Conservation (phyloP, 495 filamentous ascomycete genomes). For the Aspergillus ellipticus region DNA sequence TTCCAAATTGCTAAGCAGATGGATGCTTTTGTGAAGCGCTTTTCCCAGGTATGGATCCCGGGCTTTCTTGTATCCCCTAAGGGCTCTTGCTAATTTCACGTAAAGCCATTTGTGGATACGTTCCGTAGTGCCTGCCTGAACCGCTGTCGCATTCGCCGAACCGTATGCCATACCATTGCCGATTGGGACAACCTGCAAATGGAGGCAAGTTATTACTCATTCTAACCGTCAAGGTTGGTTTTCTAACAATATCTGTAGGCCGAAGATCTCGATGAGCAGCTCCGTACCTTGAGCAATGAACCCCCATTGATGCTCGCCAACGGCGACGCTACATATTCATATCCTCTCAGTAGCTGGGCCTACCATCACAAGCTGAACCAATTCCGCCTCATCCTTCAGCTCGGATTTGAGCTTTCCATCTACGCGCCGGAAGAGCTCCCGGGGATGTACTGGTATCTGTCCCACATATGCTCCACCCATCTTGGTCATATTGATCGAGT, state of each 20-base stretch:
- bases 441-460: conserved; percentile 82
- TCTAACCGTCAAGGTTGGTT: neutral
- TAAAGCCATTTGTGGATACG: conserved; percentile 68
- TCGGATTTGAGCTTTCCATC: conserved; percentile 92
- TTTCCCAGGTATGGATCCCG: conserved; percentile 48
- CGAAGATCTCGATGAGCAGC: conserved; percentile 70
- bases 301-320: conserved; percentile 47
- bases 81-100: neutral
- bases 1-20: conserved; percentile 73
- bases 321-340: conserved; percentile 52
- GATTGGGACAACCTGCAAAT: conserved; percentile 84
- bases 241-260: conserved; percentile 38
- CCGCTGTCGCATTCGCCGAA: conserved; percentile 77
- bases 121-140: conserved; percentile 85
- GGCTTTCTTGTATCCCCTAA: neutral
- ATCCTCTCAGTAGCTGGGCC: conserved; percentile 81
- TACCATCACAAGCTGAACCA: conserved; percentile 84
- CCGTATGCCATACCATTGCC: conserved; percentile 71
- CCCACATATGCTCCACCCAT: conserved; percentile 47
- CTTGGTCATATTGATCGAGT: conserved; percentile 66
- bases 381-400: conserved; percentile 83
- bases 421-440: conserved; percentile 84
- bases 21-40: conserved; percentile 73
- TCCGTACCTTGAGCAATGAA: conserved; percentile 61
- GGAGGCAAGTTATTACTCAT: conserved; percentile 46